These are phyloP conservation scores for Codiaeum variegatum DNA, from an alignment of 441 rosid genomes.

Conservation along the genomic window DNA sequence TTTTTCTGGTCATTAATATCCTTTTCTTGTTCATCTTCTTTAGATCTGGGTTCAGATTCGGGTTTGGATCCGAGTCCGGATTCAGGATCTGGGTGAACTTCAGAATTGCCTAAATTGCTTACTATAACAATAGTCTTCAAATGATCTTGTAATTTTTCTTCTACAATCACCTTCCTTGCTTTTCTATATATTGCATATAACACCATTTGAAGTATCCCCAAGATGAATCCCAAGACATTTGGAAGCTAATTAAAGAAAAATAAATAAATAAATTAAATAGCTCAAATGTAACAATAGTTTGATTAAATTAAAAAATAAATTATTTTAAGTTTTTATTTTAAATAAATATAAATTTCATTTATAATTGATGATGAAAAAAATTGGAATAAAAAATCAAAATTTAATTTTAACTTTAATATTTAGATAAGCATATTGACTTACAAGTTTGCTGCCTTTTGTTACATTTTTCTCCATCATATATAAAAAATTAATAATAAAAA, in stretches of 20 bases:
- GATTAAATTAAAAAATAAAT: background rate
- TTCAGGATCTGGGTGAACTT: constrained; percentile 40
- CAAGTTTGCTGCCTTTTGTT: too few species aligned
- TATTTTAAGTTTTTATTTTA: too few species aligned
- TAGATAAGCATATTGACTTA: too few species aligned
- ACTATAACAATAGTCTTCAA: constrained; percentile 31
- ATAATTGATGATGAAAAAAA: too few species aligned
- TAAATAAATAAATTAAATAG: background rate
- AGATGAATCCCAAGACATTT: constrained; percentile 61
- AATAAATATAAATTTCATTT: too few species aligned
- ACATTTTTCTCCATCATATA: too few species aligned
- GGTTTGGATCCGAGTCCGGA: background rate
- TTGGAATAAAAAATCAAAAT: too few species aligned
- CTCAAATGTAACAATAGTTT: background rate
- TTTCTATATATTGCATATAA: constrained; percentile 53
- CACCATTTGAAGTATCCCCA: constrained; percentile 73
- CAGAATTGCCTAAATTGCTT: constrained; percentile 38
- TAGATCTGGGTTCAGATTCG: background rate
- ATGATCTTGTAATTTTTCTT: constrained; percentile 28
- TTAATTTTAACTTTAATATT: too few species aligned
- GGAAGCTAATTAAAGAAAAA: constrained; percentile 48
- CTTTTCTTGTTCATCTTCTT: constrained; percentile 23
- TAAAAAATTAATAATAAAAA: too few species aligned
- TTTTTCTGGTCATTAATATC: constrained; percentile 7
- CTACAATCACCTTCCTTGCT: constrained; percentile 16